Evolutionary conservation across 2,329 filamentous ascomycete genomes (phyloP).

Genomic region (Fusarium setosum): DNA sequence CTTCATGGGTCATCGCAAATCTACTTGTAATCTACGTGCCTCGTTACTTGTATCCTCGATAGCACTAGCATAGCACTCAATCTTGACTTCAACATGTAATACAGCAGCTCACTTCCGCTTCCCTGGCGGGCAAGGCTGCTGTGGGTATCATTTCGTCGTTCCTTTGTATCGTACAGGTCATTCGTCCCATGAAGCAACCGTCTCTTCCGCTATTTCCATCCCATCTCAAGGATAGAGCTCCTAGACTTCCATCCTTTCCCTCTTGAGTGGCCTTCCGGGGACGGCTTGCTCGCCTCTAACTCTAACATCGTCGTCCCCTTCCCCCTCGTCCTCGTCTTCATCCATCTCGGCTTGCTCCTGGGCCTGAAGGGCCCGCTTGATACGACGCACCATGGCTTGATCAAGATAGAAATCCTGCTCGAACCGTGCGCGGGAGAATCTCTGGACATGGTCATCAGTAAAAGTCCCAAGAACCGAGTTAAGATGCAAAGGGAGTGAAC

Average conservation of each 20-base stretch:
- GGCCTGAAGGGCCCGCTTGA: slow-evolving; percentile 63
- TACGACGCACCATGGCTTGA: slow-evolving; percentile 65
- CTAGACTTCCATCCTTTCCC: slow-evolving; percentile 28
- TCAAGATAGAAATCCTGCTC: slow-evolving; percentile 66
- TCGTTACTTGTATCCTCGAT: background rate
- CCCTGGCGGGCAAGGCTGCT: background rate
- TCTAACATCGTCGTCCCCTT: slow-evolving; percentile 38
- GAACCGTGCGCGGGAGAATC: slow-evolving; percentile 54
- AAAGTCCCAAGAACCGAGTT: background rate
- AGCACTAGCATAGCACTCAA: background rate
- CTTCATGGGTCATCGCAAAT: too few species aligned
- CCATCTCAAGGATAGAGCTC: background rate
- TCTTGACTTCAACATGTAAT: background rate
- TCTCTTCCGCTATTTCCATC: background rate
- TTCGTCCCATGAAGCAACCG: background rate
- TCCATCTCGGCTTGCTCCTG: slow-evolving; percentile 56
- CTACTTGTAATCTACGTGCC: too few species aligned
- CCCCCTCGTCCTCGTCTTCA: slow-evolving; percentile 39
- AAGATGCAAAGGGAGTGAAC: slow-evolving; percentile 14
- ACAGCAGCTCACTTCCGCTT: background rate
- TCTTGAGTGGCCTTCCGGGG: slow-evolving; percentile 38
- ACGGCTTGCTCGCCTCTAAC: slow-evolving; percentile 39
- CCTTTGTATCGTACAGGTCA: slow-evolving; percentile 17
- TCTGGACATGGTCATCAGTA: slow-evolving; percentile 48
- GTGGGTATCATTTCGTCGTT: slow-evolving; percentile 37